Evolutionary conservation across 2,329 filamentous ascomycete genomes (phyloP), one percentile per base, ranked within the genome.

Genomic region (Exophiala phaeomuriformis): DNA sequence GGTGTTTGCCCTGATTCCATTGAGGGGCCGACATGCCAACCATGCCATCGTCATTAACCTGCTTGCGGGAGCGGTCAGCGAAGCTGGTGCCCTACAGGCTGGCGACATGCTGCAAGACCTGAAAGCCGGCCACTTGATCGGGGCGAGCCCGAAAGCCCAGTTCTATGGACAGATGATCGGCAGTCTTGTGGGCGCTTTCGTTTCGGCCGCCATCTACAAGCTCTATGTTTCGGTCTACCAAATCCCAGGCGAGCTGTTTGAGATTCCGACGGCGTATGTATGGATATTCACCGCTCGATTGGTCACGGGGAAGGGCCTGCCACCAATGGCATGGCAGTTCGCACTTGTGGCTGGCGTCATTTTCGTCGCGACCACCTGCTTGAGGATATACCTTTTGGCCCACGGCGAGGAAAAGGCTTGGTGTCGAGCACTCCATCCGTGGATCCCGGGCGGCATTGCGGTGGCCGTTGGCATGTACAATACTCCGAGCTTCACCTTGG

Each of bases 381-480:
- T 88, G 9, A 82, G 90, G 49, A 86, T 86, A n/a, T 62, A 58
- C 51, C 42, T 63, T 3, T 44, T 58, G 10, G 56, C 57, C 3
- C 41, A 55, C 35, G 50, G 56, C n/a, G 58, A 60, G 19, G 52
- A 56, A 9, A 58, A 55, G 12, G 49, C 47, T 8, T 63, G 61
- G 61, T 57, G 52, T 40, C 50, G 49, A 3, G 52, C 46, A 8
- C 47, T 64, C 29, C 60, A 63, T 41, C 57, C 82, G 1, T 87
- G 82, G 67, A 76, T 98, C 8, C 93, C 93, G 0, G 91, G 93
- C 4, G 93, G 93, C 0, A 96, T 98, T 64, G 91, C 93, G 2
- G 91, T 98, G 19, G 93, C 93, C 37, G 89, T 96, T 64, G 90
- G 93, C 46, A 98, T 98, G 83, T 98, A 97, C 72, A 98, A 97